Percentiles rank a stretch among this genome's conserved stretches.
Conservation (phyloP, 164 flowering plant species). For the Akebia trifoliata region DNA sequence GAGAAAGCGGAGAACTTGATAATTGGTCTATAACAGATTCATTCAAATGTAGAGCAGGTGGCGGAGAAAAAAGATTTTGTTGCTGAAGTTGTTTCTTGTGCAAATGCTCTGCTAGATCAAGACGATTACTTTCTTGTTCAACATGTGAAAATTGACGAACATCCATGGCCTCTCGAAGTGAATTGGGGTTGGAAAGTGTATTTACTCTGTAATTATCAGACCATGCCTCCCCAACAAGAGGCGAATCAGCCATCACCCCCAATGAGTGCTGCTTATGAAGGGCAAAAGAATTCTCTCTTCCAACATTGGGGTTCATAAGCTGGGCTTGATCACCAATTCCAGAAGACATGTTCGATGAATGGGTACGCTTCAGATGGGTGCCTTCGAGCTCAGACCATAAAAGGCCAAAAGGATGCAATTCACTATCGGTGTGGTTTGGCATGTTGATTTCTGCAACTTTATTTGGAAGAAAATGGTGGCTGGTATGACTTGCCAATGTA, state of each 20-base stretch:
- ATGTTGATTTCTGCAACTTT: constrained; percentile 24
- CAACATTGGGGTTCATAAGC: constrained; percentile 17
- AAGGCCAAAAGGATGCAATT: constrained; percentile 74
- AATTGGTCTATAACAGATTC: constrained; percentile 44
- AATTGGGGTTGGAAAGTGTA: constrained; percentile 26
- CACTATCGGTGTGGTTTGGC: constrained; percentile 36
- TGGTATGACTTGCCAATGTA: constrained; percentile 17
- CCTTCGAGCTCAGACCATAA: constrained; percentile 79
- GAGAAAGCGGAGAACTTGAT: constrained; percentile 19
- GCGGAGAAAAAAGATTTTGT: constrained; percentile 32
- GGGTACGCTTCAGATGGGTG: constrained; percentile 27
- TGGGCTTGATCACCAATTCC: constrained; percentile 22
- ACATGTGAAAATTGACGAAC: constrained; percentile 29
- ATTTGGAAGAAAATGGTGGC: constrained; percentile 28
- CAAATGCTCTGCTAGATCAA: constrained; percentile 49
- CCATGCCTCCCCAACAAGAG: constrained; percentile 46
- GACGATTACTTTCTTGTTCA: constrained; percentile 42
- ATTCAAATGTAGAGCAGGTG: constrained; percentile 25
- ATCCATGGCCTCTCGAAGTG: constrained; percentile 37
- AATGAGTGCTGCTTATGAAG: constrained; percentile 22
- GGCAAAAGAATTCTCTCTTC: constrained; percentile 24
- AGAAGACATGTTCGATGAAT: constrained; percentile 35
- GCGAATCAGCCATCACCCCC: constrained; percentile 30
- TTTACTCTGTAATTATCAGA: constrained; percentile 35
- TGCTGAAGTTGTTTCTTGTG: too few relatives aligned